Evolutionary conservation across 371 early-diverging fungal genomes (phyloP), one percentile per base, ranked within the genome.

Genomic region (Haplosporangium sp.): DNA sequence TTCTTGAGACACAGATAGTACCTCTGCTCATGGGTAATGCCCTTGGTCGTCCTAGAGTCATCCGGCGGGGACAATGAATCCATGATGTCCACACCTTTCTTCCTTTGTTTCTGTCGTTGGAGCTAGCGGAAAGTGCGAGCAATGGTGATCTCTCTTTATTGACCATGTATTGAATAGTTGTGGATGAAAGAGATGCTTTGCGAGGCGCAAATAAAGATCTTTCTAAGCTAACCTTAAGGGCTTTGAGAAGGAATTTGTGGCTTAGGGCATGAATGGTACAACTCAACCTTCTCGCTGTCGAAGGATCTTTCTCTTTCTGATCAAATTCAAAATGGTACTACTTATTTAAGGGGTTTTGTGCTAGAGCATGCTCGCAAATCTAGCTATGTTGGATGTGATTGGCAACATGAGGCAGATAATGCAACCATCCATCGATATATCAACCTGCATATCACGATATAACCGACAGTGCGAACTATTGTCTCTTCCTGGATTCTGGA

Each of bases 321-420:
- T 55, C 61, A 63, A 61, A 67, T 77, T 77, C 65, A 67, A 67
- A 68, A 77, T 77, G 77, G 77, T 77, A 69, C 74, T 77, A 63
- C 74, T 44, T 42, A 52, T 66, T 65, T 71, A 65, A 61, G 66
- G 72, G 76, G 56, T 55, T 62, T 67, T 56, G 20, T 45, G 15
- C 42, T 61, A 53, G 11, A 8, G 20, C 63, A 56, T 52, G 42
- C 40, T 57, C 52, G 47, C 20, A 27, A 45, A 39, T 38, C 45
- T 57, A 62, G 19, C n/a, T 34, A 11, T 13, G 13, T 45, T 52
- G 34, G 55, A 55, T 55, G 55, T 55, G 55, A 7, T 55, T n/a
- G 15, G n/a, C 15, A 15, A 50, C 20, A 5, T 55, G 34, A 8
- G 34, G 55, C 13, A 10, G 55, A 55, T 55, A 35, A 7, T 11